A percentile compares a stretch with the other conserved stretches of the same genome.
Conservation (phyloP, 371 early-diverging fungal species). For the Haplosporangium sp. region DNA sequence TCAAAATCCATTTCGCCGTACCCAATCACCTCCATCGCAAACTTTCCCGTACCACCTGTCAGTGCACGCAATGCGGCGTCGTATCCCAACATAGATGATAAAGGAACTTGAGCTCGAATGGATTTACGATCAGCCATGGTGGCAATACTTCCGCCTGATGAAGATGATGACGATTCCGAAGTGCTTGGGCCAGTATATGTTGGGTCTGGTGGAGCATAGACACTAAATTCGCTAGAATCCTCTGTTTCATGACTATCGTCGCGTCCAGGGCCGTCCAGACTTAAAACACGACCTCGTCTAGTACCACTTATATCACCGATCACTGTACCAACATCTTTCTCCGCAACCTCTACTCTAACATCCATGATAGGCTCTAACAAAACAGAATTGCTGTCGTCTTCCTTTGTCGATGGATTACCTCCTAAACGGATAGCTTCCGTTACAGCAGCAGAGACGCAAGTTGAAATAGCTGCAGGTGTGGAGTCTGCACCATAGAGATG, state of each 20-base stretch:
- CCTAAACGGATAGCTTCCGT: constrained; percentile 69
- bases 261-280: constrained; percentile 55
- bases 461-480: constrained; percentile 73
- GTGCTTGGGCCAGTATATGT: constrained; percentile 45
- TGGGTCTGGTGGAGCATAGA: constrained; percentile 69
- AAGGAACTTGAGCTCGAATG: constrained; percentile 80
- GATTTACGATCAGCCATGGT: constrained; percentile 60
- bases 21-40: constrained; percentile 88
- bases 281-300: constrained; percentile 80
- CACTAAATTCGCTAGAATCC: constrained; percentile 49
- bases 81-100: constrained; percentile 91
- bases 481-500: constrained; percentile 75
- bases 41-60: constrained; percentile 87
- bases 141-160: constrained; percentile 43
- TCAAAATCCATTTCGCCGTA: constrained; percentile 84
- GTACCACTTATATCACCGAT: constrained; percentile 84
- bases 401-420: constrained; percentile 15
- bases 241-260: constrained; percentile 36
- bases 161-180: background rate
- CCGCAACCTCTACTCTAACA: constrained; percentile 78
- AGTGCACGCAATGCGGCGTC: constrained; percentile 85
- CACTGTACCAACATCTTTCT: constrained; percentile 81
- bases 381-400: constrained; percentile 51
- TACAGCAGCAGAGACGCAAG: constrained; percentile 73
- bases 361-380: constrained; percentile 93